Conservation (phyloP, 495 filamentous ascomycete species). For the Beverwykella pulmonaria region DNA sequence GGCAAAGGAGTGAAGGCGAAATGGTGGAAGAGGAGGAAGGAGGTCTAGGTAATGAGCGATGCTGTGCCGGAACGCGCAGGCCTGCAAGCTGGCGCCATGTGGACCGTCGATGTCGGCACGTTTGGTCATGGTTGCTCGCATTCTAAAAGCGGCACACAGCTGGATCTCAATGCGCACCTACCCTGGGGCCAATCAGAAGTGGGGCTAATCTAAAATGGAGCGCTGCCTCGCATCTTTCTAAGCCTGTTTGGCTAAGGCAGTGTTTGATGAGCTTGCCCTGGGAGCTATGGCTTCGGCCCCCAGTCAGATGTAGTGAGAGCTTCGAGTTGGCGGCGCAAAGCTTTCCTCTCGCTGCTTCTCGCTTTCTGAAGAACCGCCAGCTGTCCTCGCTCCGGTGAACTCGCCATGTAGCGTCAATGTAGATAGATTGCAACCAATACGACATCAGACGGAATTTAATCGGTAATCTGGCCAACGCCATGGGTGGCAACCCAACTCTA, state of each 20-base stretch:
- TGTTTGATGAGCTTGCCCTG: constrained; percentile 16
- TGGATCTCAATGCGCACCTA: constrained; percentile 17
- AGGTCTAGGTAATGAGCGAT: constrained; percentile 15
- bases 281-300: neutral
- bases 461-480: neutral
- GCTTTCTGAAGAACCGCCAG: constrained; percentile 14
- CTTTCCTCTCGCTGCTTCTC: neutral
- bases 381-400: neutral
- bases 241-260: neutral
- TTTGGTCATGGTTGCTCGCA: constrained; percentile 22
- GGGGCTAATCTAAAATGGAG: constrained; percentile 7
- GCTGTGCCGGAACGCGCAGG: neutral
- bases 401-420: neutral
- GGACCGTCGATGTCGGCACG: constrained; percentile 18
- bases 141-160: constrained; percentile 33
- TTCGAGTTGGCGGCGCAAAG: constrained; percentile 1
- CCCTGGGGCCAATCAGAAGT: constrained; percentile 9
- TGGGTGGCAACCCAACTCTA: neutral
- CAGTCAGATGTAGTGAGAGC: neutral
- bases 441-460: no score
- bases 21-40: neutral
- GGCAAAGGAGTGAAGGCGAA: neutral
- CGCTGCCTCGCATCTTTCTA: neutral
- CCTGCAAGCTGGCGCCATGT: constrained; percentile 27
- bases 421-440: no score